Percentiles rank a stretch among this genome's conserved stretches.
phyloP scores from a whole-genome alignment of 2,329 filamentous ascomycete genomes.

The Huntiella moniliformis region DNA sequence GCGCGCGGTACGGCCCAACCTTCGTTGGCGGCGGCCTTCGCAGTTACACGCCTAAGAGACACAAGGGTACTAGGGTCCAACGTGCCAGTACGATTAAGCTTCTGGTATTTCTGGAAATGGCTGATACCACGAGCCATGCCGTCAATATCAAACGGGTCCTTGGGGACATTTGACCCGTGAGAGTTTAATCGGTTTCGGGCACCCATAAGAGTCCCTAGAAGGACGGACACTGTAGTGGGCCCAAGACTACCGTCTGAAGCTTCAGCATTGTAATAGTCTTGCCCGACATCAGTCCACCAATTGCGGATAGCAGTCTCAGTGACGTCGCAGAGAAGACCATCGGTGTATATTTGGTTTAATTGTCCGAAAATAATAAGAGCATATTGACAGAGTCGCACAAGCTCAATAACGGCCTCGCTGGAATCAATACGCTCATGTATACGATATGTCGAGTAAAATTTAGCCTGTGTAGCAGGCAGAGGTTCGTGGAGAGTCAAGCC shows the following conservation, averaged over 20 bases:
- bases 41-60: conserved; percentile 62
- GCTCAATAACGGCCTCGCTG: conserved; percentile 61
- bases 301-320: conserved; percentile 79
- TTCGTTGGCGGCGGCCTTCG: conserved; percentile 75
- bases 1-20: conserved; percentile 85
- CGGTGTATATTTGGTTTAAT: conserved; percentile 71
- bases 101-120: conserved; percentile 78
- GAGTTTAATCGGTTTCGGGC: conserved; percentile 78
- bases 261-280: conserved; percentile 81
- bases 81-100: conserved; percentile 56
- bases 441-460: conserved; percentile 80
- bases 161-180: conserved; percentile 63
- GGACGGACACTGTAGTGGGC: conserved; percentile 72
- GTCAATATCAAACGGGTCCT: conserved; percentile 79
- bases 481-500: conserved; percentile 66
- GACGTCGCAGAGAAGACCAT: conserved; percentile 80
- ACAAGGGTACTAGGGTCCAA: conserved; percentile 72
- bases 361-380: conserved; percentile 77
- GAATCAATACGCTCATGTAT: conserved; percentile 69
- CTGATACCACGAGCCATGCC: conserved; percentile 67
- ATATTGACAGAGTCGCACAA: conserved; percentile 81
- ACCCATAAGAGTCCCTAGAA: conserved; percentile 76
- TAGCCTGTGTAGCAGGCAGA: conserved; percentile 64
- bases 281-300: conserved; percentile 92
- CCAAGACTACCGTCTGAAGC: conserved; percentile 84